These are phyloP conservation scores for Prunus persica DNA, from an alignment of 306 rosid genomes.

Conservation along the genomic window DNA sequence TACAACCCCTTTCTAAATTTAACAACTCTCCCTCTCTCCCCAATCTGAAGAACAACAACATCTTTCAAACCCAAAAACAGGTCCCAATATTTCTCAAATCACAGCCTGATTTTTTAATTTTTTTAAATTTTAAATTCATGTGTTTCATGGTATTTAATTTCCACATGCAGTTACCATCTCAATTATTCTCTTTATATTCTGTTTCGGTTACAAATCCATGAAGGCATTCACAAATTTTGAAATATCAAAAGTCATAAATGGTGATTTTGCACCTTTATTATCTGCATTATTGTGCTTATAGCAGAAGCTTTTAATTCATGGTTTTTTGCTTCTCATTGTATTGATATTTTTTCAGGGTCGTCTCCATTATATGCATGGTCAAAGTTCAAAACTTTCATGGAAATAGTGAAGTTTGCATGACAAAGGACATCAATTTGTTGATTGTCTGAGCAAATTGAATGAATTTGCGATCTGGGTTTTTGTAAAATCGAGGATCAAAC, in stretches of 20 bases:
- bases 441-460: constrained; percentile 26
- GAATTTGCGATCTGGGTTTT: constrained; percentile 25
- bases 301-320: constrained; percentile 5
- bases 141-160: constrained; percentile 10
- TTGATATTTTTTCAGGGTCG: constrained; percentile 30
- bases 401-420: constrained; percentile 13
- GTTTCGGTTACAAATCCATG: constrained; percentile 47
- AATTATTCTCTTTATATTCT: neutral
- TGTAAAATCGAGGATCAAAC: constrained; percentile 27
- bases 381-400: constrained; percentile 29
- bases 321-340: constrained; percentile 18
- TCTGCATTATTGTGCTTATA: constrained; percentile 17
- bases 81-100: constrained; percentile 14
- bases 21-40: constrained; percentile 25
- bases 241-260: constrained; percentile 17
- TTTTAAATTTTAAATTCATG: neutral
- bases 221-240: constrained; percentile 4
- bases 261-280: constrained; percentile 25
- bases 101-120: constrained; percentile 1
- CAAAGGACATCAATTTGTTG: constrained; percentile 27
- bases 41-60: constrained; percentile 18
- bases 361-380: constrained; percentile 16
- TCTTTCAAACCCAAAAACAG: constrained; percentile 27
- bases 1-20: constrained; percentile 32
- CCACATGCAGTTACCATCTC: constrained; percentile 32